These are phyloP conservation scores for Solanum raphanifolium DNA, from an alignment of 257 asterid species.

Conservation along the genomic window DNA sequence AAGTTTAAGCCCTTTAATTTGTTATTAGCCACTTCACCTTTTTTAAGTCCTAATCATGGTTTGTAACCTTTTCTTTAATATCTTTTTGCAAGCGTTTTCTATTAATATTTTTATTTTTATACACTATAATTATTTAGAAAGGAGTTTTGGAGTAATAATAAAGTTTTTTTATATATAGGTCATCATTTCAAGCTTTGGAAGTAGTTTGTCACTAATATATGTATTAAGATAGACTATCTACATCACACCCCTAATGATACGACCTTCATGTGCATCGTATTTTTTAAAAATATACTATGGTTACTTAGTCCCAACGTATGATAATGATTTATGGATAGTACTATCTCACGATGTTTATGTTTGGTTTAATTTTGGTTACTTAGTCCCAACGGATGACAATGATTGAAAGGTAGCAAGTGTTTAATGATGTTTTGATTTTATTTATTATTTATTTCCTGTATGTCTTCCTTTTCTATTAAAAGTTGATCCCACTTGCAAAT, in stretches of 20 bases:
- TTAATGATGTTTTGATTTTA: neutral
- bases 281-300: neutral
- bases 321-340: neutral
- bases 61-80: neutral
- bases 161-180: neutral
- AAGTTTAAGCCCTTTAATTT: neutral
- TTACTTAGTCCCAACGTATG: neutral
- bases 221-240: neutral
- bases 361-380: neutral
- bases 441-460: neutral
- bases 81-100: neutral
- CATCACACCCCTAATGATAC: neutral
- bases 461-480: neutral
- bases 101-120: neutral
- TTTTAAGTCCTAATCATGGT: neutral
- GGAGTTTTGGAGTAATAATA: neutral
- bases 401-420: neutral
- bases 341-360: neutral
- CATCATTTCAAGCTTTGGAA: neutral
- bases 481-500: neutral
- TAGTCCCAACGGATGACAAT: neutral
- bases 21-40: neutral
- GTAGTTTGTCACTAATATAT: neutral
- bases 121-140: neutral
- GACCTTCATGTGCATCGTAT: accelerated